Evolutionary conservation across 2,329 filamentous ascomycete genomes (phyloP), one percentile per base, ranked within the genome.

Genomic region (Trichoderma afroharzianum): DNA sequence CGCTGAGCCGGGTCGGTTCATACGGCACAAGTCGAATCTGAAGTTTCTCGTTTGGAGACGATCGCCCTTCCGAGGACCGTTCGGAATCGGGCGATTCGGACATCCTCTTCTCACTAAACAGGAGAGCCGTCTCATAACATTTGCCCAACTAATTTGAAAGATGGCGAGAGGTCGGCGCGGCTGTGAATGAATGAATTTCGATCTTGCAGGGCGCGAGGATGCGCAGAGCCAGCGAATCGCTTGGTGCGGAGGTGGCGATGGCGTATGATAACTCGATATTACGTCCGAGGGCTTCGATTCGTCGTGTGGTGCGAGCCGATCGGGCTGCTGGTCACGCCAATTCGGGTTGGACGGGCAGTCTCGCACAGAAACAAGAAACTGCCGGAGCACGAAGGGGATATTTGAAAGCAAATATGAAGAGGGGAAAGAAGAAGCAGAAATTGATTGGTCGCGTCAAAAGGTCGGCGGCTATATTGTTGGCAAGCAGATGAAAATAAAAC

Each of bases 21-120:
- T 83, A 82, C 14, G 81, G 80, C 36, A 83, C 81, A 18, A 82
- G 70, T n/a, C 81, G 79, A 57, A 83, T 82, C 71, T 79, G 77
- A 5, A 79, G 76, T 69, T 76, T 77, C 67, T 78, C 78, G 69
- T 53, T 53, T 53, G 47, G 47, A 53, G 47, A 53, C 47, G 47
- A 53, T 24, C 47, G 47, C 47, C 79, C 75, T 28, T 77, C 77
- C 66, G 67, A 74, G 71, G 75, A 76, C 63, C 76, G 78, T 73
- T 79, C 75, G 72, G 76, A 75, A 68, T 77, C 72, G 75, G 77
- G 79, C 74, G 78, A 76, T 63, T 75, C 76, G 74, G 78, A 76
- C 79, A 80, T 81, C 76, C 78, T 80, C 76, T 76, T 74, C 76
- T 76, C 77, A 76, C 76, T 72, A 68, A 73, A 72, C 75, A 73